Evolutionary conservation across 2,329 filamentous ascomycete genomes (phyloP).

Genomic region (Samsoniella hepiali): DNA sequence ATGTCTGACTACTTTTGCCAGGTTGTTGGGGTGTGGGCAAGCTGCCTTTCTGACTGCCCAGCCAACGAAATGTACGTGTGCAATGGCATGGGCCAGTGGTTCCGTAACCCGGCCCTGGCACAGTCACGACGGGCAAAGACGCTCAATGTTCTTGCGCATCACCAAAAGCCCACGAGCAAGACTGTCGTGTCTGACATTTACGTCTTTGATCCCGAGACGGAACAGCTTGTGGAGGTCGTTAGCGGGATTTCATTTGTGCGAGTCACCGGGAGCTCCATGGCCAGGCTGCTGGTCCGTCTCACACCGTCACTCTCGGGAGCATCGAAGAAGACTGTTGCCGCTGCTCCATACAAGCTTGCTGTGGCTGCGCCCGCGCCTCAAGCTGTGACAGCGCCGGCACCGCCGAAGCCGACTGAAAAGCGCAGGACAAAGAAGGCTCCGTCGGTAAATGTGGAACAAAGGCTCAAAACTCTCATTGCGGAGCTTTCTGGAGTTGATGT

Average conservation of each 20-base stretch:
- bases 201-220: conserved; percentile 13
- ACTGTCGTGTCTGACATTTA: conserved; percentile 17
- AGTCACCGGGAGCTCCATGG: background rate
- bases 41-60: conserved; percentile 30
- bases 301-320: conserved; percentile 29
- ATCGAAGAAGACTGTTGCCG: conserved; percentile 19
- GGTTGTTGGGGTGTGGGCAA: conserved; percentile 36
- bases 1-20: conserved; percentile 35
- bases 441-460: too few species aligned
- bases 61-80: conserved; percentile 34
- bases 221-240: conserved; percentile 16
- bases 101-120: conserved; percentile 29
- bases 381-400: conserved; percentile 26
- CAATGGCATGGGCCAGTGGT: conserved; percentile 30
- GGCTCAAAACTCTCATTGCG: too few species aligned
- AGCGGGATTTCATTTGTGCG: conserved; percentile 15
- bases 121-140: background rate
- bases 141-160: conserved; percentile 16
- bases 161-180: conserved; percentile 3
- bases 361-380: too few species aligned
- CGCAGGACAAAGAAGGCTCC: too few species aligned
- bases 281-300: conserved; percentile 20
- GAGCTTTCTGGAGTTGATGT: too few species aligned
- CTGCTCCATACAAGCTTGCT: too few species aligned
- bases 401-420: conserved; percentile 7